Evolutionary conservation across 2,329 filamentous ascomycete genomes (phyloP).

Genomic region (Onygenales sp.): DNA sequence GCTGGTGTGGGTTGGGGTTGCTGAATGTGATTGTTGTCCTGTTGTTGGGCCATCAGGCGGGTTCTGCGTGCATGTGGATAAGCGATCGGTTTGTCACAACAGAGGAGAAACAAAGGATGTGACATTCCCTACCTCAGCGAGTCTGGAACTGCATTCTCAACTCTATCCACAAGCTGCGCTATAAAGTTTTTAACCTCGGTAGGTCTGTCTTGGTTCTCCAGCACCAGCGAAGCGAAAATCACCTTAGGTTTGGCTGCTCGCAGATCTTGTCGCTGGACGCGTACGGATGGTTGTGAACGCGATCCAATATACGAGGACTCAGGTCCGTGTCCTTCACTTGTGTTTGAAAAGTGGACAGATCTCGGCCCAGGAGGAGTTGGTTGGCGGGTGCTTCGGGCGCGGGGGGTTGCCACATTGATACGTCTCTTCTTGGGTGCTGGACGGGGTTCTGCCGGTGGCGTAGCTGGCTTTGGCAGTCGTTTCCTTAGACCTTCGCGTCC

Average conservation of each 20-base stretch:
- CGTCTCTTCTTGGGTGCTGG: neutral
- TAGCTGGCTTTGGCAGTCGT: neutral
- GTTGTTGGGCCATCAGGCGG: neutral
- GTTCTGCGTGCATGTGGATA: neutral
- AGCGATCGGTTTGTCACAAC: neutral
- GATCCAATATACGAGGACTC: neutral
- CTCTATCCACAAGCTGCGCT: neutral
- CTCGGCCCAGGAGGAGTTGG: neutral
- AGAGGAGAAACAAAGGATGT: neutral
- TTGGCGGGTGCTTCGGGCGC: no score
- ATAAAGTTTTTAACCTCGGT: neutral
- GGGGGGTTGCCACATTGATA: neutral
- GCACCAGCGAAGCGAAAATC: neutral
- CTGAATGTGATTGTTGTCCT: no score
- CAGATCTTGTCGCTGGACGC: neutral
- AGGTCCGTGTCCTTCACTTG: no score
- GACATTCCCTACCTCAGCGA: neutral
- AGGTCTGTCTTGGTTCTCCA: neutral
- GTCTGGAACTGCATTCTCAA: neutral
- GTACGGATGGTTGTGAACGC: neutral
- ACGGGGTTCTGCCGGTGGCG: neutral
- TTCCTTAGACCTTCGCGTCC: neutral
- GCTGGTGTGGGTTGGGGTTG: neutral
- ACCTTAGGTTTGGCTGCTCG: neutral
- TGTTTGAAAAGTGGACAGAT: neutral